Evolutionary conservation across 371 early-diverging fungal genomes (phyloP), one percentile per base, ranked within the genome.

Genomic region (Rhizopus sp.): DNA sequence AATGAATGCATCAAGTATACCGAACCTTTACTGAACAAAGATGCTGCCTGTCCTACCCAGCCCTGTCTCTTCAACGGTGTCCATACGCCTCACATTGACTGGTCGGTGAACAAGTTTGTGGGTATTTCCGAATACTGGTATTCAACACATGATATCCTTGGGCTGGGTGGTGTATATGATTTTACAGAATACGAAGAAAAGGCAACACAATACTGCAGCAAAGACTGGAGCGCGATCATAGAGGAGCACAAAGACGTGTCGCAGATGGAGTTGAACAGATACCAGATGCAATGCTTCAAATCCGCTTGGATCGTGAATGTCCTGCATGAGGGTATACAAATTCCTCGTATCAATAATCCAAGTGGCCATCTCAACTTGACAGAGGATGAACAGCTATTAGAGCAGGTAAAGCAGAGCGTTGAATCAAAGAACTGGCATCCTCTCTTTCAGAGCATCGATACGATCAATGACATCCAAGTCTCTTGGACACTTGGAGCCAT

Each of bases 51-150:
- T 63, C 64, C 74, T 0, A 78, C 82, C 0, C 66, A 82, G 41
- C 96, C 96, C 0, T 97, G 98, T 69, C 68, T 95, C 23, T 93
- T 97, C 75, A 92, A 93, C 50, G 96, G 95, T 42, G 92, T 92
- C 5, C 93, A 93, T 58, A 91, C 92, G 0, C 96, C 96, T 0
- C 73, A 81, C 33, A 87, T 92, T 12, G 88, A 89, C 62, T 91
- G 89, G 77, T 79, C 74, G 29, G 75, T 78, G 50, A 85, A 89
- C 60, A 78, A 83, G 45, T 97, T 96, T 63, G 82, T 97, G 9
- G 98, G 95, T 9, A 88, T 96, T 9, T 90, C 92, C 29, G 97
- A 98, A 72, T 97, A 93, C 72, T 98, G 94, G 93, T 96, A 96
- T 80, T 88, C 96, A 0, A 78, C 89, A 5, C 83, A 89, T 56